Percentiles rank a stretch among this genome's conserved stretches.
phyloP scores from a whole-genome alignment of 2,329 filamentous ascomycete species.

The Pseudogymnoascus sp. region DNA sequence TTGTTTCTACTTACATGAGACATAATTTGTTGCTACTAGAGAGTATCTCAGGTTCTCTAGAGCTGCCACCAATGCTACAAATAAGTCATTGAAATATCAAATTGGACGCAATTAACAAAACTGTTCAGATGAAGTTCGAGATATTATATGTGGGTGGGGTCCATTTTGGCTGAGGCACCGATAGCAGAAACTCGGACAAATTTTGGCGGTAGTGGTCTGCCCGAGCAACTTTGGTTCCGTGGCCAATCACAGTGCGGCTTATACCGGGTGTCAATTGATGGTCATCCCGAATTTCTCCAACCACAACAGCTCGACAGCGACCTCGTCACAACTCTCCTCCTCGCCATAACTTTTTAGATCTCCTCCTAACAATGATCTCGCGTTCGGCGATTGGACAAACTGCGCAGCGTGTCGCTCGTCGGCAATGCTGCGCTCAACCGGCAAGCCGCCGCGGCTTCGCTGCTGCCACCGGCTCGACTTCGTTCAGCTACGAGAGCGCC shows the following conservation, averaged over 20 bases:
- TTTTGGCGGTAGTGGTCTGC: background rate
- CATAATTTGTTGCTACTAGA: constrained; percentile 57
- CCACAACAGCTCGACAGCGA: constrained; percentile 16
- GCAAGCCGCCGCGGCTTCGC: constrained; percentile 52
- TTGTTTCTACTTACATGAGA: constrained; percentile 42
- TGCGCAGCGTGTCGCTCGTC: constrained; percentile 53
- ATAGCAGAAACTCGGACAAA: constrained; percentile 9
- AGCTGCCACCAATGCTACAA: constrained; percentile 65
- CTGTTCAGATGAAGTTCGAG: constrained; percentile 3
- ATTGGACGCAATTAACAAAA: constrained; percentile 7
- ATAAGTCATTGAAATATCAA: constrained; percentile 41
- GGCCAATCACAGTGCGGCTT: constrained; percentile 8
- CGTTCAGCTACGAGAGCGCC: constrained; percentile 79
- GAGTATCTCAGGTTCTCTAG: constrained; percentile 72
- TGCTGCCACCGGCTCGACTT: constrained; percentile 56
- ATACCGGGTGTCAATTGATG: constrained; percentile 8
- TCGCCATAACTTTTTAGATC: constrained; percentile 18
- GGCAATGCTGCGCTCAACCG: constrained; percentile 48
- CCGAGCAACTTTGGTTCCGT: background rate
- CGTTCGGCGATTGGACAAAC: constrained; percentile 56
- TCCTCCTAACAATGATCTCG: constrained; percentile 56
- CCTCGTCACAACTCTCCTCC: constrained; percentile 13
- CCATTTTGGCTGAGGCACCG: constrained; percentile 5
- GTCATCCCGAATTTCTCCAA: constrained; percentile 11
- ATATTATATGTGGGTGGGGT: constrained; percentile 2